phyloP scores from a whole-genome alignment of 2,329 filamentous ascomycete genomes.

The Diplodia sapinea region DNA sequence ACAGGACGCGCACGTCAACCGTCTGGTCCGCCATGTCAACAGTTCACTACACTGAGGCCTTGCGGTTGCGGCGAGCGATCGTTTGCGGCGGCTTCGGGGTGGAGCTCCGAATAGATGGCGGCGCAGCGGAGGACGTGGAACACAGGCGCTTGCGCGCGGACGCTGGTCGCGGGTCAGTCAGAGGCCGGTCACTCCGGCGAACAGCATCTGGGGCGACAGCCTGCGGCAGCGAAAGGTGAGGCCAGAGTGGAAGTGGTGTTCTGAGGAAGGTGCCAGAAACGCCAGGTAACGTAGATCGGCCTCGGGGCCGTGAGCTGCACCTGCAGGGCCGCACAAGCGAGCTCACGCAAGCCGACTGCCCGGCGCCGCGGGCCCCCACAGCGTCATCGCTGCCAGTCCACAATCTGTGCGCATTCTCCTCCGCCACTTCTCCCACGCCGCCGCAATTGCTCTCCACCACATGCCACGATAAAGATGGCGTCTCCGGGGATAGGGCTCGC shows the following conservation, averaged over 20 bases:
- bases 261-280: constrained; percentile 19
- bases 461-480: constrained; percentile 26
- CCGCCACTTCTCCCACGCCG: background rate
- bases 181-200: background rate
- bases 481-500: constrained; percentile 19
- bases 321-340: constrained; percentile 24
- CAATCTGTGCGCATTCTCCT: background rate
- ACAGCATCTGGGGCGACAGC: constrained; percentile 2
- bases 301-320: constrained; percentile 1
- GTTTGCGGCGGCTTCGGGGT: constrained; percentile 31
- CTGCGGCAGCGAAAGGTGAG: constrained; percentile 3
- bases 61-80: constrained; percentile 38
- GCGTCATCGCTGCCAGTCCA: constrained; percentile 27
- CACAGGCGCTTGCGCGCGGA: constrained; percentile 8
- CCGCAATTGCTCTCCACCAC: constrained; percentile 7
- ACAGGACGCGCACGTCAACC: constrained; percentile 49
- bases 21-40: constrained; percentile 19
- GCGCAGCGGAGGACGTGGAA: background rate
- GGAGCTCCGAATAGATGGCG: constrained; percentile 30
- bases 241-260: constrained; percentile 15
- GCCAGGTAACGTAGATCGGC: constrained; percentile 24
- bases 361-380: constrained; percentile 16
- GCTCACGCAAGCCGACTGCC: constrained; percentile 16
- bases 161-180: constrained; percentile 9
- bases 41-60: constrained; percentile 37